These are phyloP conservation scores for Sesbania bispinosa DNA, from an alignment of 306 rosid species.

Conservation along the genomic window DNA sequence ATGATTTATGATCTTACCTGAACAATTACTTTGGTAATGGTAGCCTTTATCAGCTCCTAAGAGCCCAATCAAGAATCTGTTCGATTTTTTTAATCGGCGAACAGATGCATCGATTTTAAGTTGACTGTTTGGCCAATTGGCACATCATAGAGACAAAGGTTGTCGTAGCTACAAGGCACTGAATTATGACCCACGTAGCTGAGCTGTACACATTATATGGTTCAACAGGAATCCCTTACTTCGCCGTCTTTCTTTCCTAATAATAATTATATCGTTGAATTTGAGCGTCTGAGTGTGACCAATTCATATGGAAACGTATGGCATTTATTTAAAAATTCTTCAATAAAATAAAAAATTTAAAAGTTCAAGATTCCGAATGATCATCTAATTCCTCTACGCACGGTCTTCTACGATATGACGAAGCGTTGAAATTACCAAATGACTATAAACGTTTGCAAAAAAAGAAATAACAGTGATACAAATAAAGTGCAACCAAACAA, in stretches of 20 bases:
- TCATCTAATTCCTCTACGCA: not conserved
- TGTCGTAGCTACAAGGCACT: slow-evolving; percentile 5
- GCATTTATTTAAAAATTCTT: not conserved
- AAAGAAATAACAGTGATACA: not conserved
- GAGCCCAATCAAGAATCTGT: slow-evolving; percentile 1
- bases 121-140: slow-evolving; percentile 15
- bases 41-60: not conserved
- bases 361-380: slow-evolving; percentile 13
- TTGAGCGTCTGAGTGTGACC: not conserved
- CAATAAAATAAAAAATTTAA: not conserved
- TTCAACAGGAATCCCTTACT: slow-evolving; percentile 15
- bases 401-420: not conserved
- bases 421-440: not conserved
- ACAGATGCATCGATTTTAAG: slow-evolving; percentile 18
- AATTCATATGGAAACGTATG: not conserved
- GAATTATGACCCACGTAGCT: slow-evolving; percentile 14
- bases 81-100: not conserved
- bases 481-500: not conserved
- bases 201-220: slow-evolving; percentile 14
- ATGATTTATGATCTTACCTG: slow-evolving; percentile 13
- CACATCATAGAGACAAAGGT: not conserved
- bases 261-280: slow-evolving; percentile 22
- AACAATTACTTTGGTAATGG: not conserved
- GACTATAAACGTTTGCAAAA: not conserved
- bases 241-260: slow-evolving; percentile 7